phyloP scores from a whole-genome alignment of 495 filamentous ascomycete genomes.

The Chaetomium cochliodes region DNA sequence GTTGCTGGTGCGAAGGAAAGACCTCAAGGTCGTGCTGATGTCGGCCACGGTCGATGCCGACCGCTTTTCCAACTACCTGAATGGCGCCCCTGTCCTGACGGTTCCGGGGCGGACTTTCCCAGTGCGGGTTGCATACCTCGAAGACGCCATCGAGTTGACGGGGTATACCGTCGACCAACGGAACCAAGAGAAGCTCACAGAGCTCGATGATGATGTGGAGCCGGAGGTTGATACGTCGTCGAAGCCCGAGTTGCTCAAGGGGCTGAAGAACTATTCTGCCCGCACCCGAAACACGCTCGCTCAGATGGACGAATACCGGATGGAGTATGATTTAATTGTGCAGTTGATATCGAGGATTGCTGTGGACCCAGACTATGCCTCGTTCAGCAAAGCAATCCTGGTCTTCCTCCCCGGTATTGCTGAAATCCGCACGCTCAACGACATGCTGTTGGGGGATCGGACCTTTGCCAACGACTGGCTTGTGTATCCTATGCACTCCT shows the following conservation, averaged over 20 bases:
- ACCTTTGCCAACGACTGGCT: constrained; percentile 69
- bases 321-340: constrained; percentile 80
- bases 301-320: constrained; percentile 79
- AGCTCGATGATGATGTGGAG: constrained; percentile 57
- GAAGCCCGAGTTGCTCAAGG: constrained; percentile 49
- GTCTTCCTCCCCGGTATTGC: constrained; percentile 94
- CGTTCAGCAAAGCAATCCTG: constrained; percentile 84
- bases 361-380: constrained; percentile 57
- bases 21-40: constrained; percentile 85
- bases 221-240: constrained; percentile 49
- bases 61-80: constrained; percentile 82
- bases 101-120: constrained; percentile 94
- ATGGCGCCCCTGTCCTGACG: constrained; percentile 77
- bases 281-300: constrained; percentile 70
- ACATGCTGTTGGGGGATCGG: constrained; percentile 70
- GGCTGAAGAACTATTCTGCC: constrained; percentile 67
- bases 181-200: constrained; percentile 46
- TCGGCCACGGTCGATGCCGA: constrained; percentile 93
- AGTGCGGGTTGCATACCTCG: constrained; percentile 80
- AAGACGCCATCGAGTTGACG: constrained; percentile 85
- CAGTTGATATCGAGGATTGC: constrained; percentile 72
- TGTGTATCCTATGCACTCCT: constrained; percentile 85
- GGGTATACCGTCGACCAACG: constrained; percentile 61
- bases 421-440: constrained; percentile 85
- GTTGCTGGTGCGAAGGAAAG: constrained; percentile 65